Conservation (phyloP, 768 basidiomycete genomes). For the Kwoniella europaea region DNA sequence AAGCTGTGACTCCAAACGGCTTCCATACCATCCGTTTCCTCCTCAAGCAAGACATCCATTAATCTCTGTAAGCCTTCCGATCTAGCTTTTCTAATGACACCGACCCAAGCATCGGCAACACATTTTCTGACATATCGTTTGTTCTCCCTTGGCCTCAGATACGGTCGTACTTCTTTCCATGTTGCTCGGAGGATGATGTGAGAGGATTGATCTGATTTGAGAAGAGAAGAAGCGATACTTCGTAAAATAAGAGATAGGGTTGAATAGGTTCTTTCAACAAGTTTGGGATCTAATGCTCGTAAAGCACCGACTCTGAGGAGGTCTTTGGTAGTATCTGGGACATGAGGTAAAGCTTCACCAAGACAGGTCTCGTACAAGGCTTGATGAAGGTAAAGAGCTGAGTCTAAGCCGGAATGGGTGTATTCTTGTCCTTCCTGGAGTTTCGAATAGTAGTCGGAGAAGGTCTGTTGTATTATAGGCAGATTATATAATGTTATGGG, state of each 20-base stretch:
- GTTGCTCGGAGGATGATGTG: constrained; percentile 23
- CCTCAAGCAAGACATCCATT: constrained; percentile 63
- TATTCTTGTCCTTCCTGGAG: constrained; percentile 42
- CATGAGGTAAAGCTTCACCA: constrained; percentile 39
- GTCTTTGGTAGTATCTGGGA: constrained; percentile 36
- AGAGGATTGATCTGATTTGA: constrained; percentile 33
- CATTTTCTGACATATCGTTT: constrained; percentile 53
- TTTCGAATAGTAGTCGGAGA: constrained; percentile 45
- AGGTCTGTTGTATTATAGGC: constrained; percentile 31
- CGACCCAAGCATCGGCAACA: constrained; percentile 86
- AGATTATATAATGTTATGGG: constrained; percentile 56
- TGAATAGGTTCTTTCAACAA: constrained; percentile 56
- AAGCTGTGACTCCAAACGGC: constrained; percentile 68
- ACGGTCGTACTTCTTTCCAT: constrained; percentile 47
- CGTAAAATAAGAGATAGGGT: constrained; percentile 54
- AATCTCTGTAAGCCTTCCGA: constrained; percentile 65
- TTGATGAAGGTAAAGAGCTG: constrained; percentile 53
- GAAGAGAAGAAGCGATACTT: constrained; percentile 39
- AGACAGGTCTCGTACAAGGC: constrained; percentile 53
- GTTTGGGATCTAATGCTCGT: constrained; percentile 47
- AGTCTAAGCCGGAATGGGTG: constrained; percentile 50
- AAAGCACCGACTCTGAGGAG: constrained; percentile 46
- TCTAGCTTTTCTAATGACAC: constrained; percentile 74
- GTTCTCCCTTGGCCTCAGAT: constrained; percentile 44
- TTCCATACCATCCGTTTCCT: constrained; percentile 69